Evolutionary conservation across 1,284 basidiomycete species (phyloP).

Genomic region (Puccinia sorghi): DNA sequence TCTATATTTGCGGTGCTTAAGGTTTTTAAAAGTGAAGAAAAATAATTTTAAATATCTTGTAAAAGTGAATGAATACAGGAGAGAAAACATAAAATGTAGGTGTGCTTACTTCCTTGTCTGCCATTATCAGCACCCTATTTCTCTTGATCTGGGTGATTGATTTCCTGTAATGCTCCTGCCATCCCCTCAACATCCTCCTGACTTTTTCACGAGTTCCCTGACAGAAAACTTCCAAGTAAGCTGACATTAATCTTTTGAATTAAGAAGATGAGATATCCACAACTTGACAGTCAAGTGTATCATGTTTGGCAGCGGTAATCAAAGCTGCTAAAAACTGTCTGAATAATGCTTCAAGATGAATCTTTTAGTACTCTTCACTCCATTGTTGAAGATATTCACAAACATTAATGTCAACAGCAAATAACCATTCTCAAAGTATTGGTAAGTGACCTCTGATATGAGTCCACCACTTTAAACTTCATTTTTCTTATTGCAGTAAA

Average conservation of each 20-base stretch:
- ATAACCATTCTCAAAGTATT: not conserved
- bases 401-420: not conserved
- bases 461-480: not conserved
- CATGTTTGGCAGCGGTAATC: not conserved
- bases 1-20: too few relatives aligned
- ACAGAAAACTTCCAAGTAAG: not conserved
- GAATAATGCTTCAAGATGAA: not conserved
- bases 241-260: not conserved
- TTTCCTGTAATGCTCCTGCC: not conserved
- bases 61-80: too few relatives aligned
- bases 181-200: not conserved
- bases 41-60: too few relatives aligned
- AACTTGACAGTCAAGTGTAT: not conserved
- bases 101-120: not conserved
- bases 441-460: not conserved
- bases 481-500: not conserved
- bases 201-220: not conserved
- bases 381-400: not conserved
- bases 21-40: too few relatives aligned
- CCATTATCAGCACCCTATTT: not conserved
- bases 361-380: not conserved
- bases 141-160: not conserved
- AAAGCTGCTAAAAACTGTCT: not conserved
- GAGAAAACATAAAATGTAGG: too few relatives aligned
- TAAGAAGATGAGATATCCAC: not conserved